Percentiles rank a stretch among this genome's conserved stretches.
phyloP scores from a whole-genome alignment of 768 basidiomycete species.

The Xanthoconium purpureum region DNA sequence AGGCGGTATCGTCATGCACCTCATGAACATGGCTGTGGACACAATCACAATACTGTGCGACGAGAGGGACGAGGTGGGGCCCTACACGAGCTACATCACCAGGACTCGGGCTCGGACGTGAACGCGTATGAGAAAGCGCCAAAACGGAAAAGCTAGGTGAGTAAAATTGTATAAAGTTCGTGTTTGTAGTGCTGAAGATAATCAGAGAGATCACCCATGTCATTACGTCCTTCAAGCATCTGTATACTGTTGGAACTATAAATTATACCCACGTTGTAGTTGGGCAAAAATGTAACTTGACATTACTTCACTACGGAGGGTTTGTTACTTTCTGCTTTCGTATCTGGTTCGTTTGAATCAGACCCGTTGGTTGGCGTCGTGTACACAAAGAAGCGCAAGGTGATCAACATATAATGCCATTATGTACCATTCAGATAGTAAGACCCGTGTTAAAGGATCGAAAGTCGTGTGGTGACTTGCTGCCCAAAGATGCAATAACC shows the following conservation, averaged over 20 bases:
- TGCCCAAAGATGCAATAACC: neutral
- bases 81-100: constrained; percentile 19
- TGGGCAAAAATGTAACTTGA: neutral
- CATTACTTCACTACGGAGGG: neutral
- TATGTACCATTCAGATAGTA: too few relatives aligned
- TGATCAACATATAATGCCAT: too few relatives aligned
- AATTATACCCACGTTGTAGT: neutral
- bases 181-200: neutral
- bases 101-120: constrained; percentile 25
- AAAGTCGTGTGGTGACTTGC: neutral
- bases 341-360: too few relatives aligned
- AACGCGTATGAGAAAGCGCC: constrained; percentile 52
- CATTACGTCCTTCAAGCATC: neutral
- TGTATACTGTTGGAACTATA: neutral
- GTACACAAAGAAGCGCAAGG: too few relatives aligned
- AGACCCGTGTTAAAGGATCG: neutral
- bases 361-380: too few relatives aligned
- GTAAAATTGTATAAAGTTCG: neutral
- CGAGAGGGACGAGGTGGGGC: constrained; percentile 8
- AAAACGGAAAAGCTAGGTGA: constrained; percentile 21
- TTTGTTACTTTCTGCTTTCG: too few relatives aligned
- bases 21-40: neutral
- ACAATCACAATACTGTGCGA: neutral
- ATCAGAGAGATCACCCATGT: neutral
- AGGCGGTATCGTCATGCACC: constrained; percentile 3